Evolutionary conservation across 805 yeast species (phyloP), one percentile per base, ranked within the genome.

Genomic region (Wickerhamomyces hampshirensis): DNA sequence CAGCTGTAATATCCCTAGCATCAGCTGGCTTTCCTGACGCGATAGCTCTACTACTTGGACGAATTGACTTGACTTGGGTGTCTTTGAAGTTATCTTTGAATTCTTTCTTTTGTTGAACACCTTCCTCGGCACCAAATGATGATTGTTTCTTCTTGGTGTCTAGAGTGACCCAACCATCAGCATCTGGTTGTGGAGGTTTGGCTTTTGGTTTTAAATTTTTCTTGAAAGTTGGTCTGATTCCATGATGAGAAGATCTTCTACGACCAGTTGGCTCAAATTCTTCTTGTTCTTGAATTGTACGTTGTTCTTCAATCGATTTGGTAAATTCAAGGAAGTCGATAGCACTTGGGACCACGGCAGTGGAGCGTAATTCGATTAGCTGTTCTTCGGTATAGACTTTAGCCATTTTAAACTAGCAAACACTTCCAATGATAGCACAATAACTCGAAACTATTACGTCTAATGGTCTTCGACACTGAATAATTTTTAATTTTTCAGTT

Each of bases 151-250:
- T 58, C 21, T 48, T 47, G 40, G 66, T 66, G 49, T 65, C 70
- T 44, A 73, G 62, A 16, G 91, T 80, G 39, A 83, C 83, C 91
- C 93, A 84, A 31, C 94, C 94, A 44, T 84, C 91, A 39, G 79
- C 83, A 55, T 84, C 94, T 24, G 80, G 73, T 41, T 65, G 69
- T 40, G 65, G 66, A 31, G 68, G 41, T 30, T 47, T 49, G 28
- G 35, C 46, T 38, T 48, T 48, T 36, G 52, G 48, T 39, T 47
- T 49, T 37, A 65, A 67, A 61, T 73, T 72, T 55, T 73, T 78
- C 55, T 80, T 72, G 53, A 80, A 69, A 50, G 68, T 69, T 37
- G 83, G 83, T 58, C 66, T 67, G 14, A 53, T 50, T 32, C 62
- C 66, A 34, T 50, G 54, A 40, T 62, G 66, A 23, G 67, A 64